Conservation (phyloP, 2,329 filamentous ascomycete genomes). For the Fusarium hainanense region DNA sequence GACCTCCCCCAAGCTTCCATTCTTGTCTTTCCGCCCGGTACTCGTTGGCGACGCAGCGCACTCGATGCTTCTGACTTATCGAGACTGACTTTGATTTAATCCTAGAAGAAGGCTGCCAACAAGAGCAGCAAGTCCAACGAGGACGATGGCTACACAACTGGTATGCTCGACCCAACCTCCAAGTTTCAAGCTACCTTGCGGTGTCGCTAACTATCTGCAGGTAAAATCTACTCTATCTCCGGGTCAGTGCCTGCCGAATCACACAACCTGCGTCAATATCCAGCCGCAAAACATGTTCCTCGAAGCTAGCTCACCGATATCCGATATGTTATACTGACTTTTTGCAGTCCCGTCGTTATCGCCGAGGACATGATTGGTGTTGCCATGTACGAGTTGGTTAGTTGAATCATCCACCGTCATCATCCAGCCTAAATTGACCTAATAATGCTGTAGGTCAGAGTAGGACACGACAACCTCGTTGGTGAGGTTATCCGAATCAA, state of each 20-base stretch:
- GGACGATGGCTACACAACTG: slow-evolving; percentile 53
- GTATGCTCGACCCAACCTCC: slow-evolving; percentile 48
- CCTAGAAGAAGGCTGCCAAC: slow-evolving; percentile 46
- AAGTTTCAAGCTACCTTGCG: slow-evolving; percentile 24
- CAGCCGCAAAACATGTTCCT: slow-evolving; percentile 7
- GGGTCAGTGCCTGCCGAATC: slow-evolving; percentile 60
- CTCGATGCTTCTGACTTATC: slow-evolving; percentile 19
- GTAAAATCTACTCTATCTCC: slow-evolving; percentile 71
- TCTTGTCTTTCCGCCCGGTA: neutral
- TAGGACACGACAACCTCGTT: slow-evolving; percentile 90
- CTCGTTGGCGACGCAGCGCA: slow-evolving; percentile 28
- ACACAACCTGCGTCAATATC: slow-evolving; percentile 1
- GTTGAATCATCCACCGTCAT: slow-evolving; percentile 46
- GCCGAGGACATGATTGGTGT: slow-evolving; percentile 99
- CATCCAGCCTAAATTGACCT: slow-evolving; percentile 19
- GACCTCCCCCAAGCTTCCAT: slow-evolving; percentile 31
- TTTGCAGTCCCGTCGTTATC: slow-evolving; percentile 84
- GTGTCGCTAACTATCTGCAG: slow-evolving; percentile 51
- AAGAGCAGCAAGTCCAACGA: slow-evolving; percentile 47
- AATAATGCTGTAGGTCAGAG: slow-evolving; percentile 73
- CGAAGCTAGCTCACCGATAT: slow-evolving; percentile 4
- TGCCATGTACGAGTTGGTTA: slow-evolving; percentile 98
- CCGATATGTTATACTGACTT: slow-evolving; percentile 47
- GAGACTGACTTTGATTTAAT: slow-evolving; percentile 31
- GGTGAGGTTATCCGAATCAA: slow-evolving; percentile 99